Conservation (phyloP, 768 basidiomycete genomes). For the Leccinum broughii region DNA sequence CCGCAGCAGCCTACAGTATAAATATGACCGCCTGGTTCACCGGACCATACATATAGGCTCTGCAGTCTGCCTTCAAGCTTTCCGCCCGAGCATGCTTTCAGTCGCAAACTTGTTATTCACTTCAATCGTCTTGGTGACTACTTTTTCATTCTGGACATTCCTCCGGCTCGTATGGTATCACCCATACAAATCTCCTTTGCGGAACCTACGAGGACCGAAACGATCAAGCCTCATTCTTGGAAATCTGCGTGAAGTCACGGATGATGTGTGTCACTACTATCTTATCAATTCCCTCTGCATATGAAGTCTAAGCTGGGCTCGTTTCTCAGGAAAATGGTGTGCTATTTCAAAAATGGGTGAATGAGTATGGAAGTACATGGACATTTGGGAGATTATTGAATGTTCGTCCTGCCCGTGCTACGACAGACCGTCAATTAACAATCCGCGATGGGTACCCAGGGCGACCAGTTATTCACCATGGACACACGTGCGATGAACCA, state of each 20-base stretch:
- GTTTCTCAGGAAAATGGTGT: slow-evolving; percentile 26
- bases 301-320: background rate
- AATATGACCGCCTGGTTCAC: background rate
- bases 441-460: slow-evolving; percentile 17
- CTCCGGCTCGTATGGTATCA: slow-evolving; percentile 29
- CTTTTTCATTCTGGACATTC: slow-evolving; percentile 36
- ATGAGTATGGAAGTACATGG: slow-evolving; percentile 48
- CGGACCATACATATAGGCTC: background rate
- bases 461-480: slow-evolving; percentile 48
- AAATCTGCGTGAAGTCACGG: slow-evolving; percentile 45
- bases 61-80: background rate
- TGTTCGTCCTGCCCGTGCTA: slow-evolving; percentile 31
- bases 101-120: background rate
- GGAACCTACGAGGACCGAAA: slow-evolving; percentile 52
- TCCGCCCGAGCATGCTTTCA: background rate
- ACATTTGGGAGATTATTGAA: slow-evolving; percentile 46
- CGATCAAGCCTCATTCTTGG: slow-evolving; percentile 48
- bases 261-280: slow-evolving; percentile 36
- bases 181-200: slow-evolving; percentile 42
- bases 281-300: background rate
- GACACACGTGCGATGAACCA: slow-evolving; percentile 67
- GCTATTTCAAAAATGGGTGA: slow-evolving; percentile 47
- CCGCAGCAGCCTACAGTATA: background rate
- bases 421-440: background rate
- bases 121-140: slow-evolving; percentile 14